Evolutionary conservation across 768 basidiomycete species (phyloP), one percentile per base, ranked within the genome.

Genomic region (Kondoa malvinella): DNA sequence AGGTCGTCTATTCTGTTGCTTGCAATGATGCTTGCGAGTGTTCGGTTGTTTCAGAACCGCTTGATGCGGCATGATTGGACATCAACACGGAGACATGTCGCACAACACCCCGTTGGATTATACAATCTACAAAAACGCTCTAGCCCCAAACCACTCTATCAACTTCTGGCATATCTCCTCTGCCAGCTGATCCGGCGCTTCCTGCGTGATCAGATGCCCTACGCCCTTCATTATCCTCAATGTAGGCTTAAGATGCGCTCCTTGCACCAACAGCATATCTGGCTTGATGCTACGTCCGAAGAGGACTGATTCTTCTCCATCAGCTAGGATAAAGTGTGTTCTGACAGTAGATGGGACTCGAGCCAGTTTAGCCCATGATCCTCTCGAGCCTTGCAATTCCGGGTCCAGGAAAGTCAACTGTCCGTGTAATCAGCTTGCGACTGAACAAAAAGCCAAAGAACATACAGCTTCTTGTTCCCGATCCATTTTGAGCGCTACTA

Each of bases 191-290:
- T 56, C 17, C 34, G 74, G 74, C 34, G 67, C 69, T 67, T 74
- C 74, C 33, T 74, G 74, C 56, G 71, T 71, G 30, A 74, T 56
- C 17, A 74, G 66, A 50, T 74, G 74, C 0, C 71, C 74, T 25
- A 70, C 67, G 0, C 70, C 70, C 56, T 69, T 25, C 32, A 72
- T 67, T 56, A 69, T 34, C 31, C 61, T 4, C 1, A 29, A 14
- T 17, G 67, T 62, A 4, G 74, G 70, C 30, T 63, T 63, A 8
- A 25, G 25, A 26, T 60, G 58, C 4, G 58, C 12, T 26, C 27
- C 40, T 14, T 32, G 32, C 27, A 34, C 12, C 3, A 1, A 0
- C 14, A 59, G 40, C 4, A 71, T 15, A 25, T 65, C 16, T 0
- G 21, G 8, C 4, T 60, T 12, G 57, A 71, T 67, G 29, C 50